Evolutionary conservation across 495 filamentous ascomycete species (phyloP), one percentile per base, ranked within the genome.

Genomic region (Neurospora sp.): DNA sequence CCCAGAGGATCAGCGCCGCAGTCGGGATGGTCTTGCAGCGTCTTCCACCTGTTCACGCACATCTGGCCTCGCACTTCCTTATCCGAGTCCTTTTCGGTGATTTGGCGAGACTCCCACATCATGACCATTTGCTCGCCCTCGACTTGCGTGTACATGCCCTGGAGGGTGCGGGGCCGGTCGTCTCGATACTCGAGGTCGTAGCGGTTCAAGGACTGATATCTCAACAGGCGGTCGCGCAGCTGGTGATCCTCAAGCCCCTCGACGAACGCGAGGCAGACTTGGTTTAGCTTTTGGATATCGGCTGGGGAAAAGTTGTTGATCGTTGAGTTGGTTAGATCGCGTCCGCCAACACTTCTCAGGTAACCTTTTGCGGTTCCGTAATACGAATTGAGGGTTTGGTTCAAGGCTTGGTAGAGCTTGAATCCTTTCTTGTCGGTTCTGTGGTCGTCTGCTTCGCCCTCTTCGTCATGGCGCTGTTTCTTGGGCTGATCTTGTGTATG

Each of bases 91-190:
- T 69, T 72, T 74, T 84, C 84, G 8, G 20, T 70, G 12, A 85
- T 40, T 11, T 76, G 70, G 18, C 83, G 82, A 23, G 70, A 74
- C 39, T 87, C 85, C 84, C 83, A 89, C 11, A 79, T 74, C 73
- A 82, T 74, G 7, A 82, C 79, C 39, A 87, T 75, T 8, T 76
- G 74, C 73, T 88, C 87, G 20, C 87, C 87, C 71, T 89, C 88
- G 6, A 84, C 75, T 41, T 88, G 84, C n/a, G 76, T 82, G 70
- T 82, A 78, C 1, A 85, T 79, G 0, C 86, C 85, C 27, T 76
- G 73, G 0, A 89, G 85, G 5, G 86, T 85, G 20, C 85, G 82
- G 69, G 72, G 70, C 81, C 75, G 23, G 71, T 72, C 10, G 72
- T 35, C 8, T 75, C 70, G 38, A 77, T 77, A 66, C 14, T 66